Base-by-base conservation (phyloP, 306 rosid species). In the Inga oerstediana region DNA sequence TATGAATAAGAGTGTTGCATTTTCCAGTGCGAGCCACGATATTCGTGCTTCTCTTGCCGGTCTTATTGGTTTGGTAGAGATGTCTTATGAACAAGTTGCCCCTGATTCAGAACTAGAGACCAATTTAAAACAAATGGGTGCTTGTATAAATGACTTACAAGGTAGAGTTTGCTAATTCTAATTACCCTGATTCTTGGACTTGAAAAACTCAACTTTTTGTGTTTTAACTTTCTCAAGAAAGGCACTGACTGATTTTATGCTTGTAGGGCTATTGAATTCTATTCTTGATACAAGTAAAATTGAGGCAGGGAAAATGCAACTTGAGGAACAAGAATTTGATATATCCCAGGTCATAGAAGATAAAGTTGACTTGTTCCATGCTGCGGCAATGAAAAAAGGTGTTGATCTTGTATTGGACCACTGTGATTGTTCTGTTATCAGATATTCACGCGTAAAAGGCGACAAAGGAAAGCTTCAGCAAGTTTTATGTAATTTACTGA, bases 401-500 rank as follows among this genome's bases (percentile, higher is more conserved):
- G 88, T 95, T 15, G 99, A 95, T 45, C 80, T 93, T 75, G 86
- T 93, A 5, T 83, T 93, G 74, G 96, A 95, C 82, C 92, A 91
- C 78, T 86, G 80, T 59, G 86, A 95, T 83, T 92, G 91, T 58
- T 92, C 96, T 5, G 4, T 90, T 7, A 27, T 84, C 16, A 89
- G 70, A 76, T 89, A 80, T 52, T 84, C 90, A 1, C 76, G 52
- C 1, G 94, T 89, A 73, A 92, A 84, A 85, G 96, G 98, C 30
- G 98, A 95, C 27, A 91, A 91, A 70, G 95, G 88, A 49, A 95
- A 90, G 80, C 93, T 95, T 7, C 91, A 90, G 82, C 99, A 93
- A 80, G 74, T 95, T 44, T 41, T 95, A 69, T 77, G 88, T 49
- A 95, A 95, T 82, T 87, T 95, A 76, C 27, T 95, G 24, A 92